Base-by-base conservation (phyloP, 1,139 yeast species). In the Ogataea hybrid region DNA sequence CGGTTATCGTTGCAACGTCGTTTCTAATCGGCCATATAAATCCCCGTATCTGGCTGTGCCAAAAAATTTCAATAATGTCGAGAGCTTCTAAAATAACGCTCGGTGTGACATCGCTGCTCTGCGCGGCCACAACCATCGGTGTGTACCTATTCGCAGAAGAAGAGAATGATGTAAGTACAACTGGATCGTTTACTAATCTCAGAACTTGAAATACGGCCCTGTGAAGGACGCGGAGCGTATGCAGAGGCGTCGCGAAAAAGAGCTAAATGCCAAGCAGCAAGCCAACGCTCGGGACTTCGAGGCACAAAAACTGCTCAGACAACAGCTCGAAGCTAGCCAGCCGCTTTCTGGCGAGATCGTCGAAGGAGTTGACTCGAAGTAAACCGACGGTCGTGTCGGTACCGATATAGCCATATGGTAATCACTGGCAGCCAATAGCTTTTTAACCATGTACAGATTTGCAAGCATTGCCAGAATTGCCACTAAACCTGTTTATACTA, bases 251-350 rank as follows among this genome's bases (percentile, higher is more conserved):
- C 42, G 25, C 22, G 41, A 36, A 21, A 52, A 61, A 37, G 62
- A 61, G 8, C 42, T 58, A 57, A 59, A 69, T 50, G 49, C 67
- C 46, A 68, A 69, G 53, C 77, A 73, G 50, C 57, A 59, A 49
- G 76, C 76, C 41, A 85, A 92, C 57, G 75, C 77, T 42, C 68
- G 73, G 35, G 97, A 89, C 53, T 94, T 89, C 61, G 81, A 77
- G 48, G 74, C 80, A 48, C 97, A 89, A 62, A 76, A 77, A 58
- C 75, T 75, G 54, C 73, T 88, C 54, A 71, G 79, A 49, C 75
- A 77, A 47, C 73, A 82, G 58, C 80, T 77, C 53, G 82, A 81
- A 43, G 65, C 73, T 46, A 59, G 77, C 10, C 97, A 89, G 61
- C 87, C 90, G 2, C 73, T 88, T 40, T 64, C 73, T 6, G 80